phyloP scores from a whole-genome alignment of 2,329 filamentous ascomycete genomes.

The Xylariaceae sp. region DNA sequence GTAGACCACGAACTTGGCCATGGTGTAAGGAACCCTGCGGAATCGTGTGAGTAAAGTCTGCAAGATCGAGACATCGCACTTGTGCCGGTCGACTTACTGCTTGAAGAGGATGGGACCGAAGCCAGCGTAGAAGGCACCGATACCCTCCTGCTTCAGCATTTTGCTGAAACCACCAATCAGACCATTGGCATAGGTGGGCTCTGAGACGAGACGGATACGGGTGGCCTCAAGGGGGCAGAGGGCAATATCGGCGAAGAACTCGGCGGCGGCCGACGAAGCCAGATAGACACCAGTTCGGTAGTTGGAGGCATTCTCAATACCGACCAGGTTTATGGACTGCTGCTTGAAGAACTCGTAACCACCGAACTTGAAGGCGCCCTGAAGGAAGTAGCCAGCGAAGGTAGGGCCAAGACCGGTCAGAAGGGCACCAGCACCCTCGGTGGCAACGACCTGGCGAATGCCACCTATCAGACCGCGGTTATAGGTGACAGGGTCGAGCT shows the following conservation, averaged over 20 bases:
- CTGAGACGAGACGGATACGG: slow-evolving; percentile 77
- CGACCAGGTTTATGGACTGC: slow-evolving; percentile 72
- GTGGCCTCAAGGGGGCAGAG: slow-evolving; percentile 80
- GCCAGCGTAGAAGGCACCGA: slow-evolving; percentile 76
- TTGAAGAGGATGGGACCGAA: slow-evolving; percentile 77
- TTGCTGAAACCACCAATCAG: slow-evolving; percentile 71
- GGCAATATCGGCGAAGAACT: slow-evolving; percentile 67
- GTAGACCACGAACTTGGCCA: slow-evolving; percentile 82
- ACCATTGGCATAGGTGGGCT: slow-evolving; percentile 73
- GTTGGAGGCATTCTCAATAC: slow-evolving; percentile 67
- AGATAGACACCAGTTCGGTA: slow-evolving; percentile 74
- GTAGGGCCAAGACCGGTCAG: slow-evolving; percentile 75
- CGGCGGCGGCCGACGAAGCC: slow-evolving; percentile 58
- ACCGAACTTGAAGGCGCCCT: slow-evolving; percentile 81
- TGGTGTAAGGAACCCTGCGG: slow-evolving; percentile 74
- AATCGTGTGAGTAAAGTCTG: slow-evolving; percentile 1
- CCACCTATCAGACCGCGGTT: slow-evolving; percentile 76
- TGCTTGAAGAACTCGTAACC: slow-evolving; percentile 86
- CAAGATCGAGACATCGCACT: background rate
- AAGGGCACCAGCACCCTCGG: slow-evolving; percentile 74
- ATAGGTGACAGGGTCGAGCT: slow-evolving; percentile 77
- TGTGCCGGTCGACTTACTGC: slow-evolving; percentile 55
- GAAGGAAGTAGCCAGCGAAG: slow-evolving; percentile 78
- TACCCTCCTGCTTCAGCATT: slow-evolving; percentile 72
- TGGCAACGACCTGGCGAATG: slow-evolving; percentile 72